Conservation (phyloP, 2,329 filamentous ascomycete species). For the Alternaria postmessia region DNA sequence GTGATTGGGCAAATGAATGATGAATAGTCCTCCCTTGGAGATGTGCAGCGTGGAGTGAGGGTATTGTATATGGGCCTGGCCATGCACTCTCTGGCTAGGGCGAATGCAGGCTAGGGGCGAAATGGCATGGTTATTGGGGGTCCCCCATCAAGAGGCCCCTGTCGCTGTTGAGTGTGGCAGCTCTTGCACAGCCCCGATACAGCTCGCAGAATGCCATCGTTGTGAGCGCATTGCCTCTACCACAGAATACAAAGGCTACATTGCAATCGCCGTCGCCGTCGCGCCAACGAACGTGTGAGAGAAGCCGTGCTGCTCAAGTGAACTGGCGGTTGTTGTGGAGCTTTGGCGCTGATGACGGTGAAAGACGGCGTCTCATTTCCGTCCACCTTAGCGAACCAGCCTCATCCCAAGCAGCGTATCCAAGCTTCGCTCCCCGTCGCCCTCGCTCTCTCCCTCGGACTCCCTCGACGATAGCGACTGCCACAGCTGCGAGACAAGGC, state of each 20-base stretch:
- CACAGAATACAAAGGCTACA: conserved; percentile 19
- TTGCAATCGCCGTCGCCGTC: conserved; percentile 13
- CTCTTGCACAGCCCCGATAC: conserved; percentile 27
- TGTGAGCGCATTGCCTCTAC: conserved; percentile 14
- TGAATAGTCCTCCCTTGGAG: conserved; percentile 20
- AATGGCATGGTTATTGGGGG: conserved; percentile 12
- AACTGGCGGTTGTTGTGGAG: conserved; percentile 26
- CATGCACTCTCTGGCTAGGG: conserved; percentile 28
- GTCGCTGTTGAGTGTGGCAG: conserved; percentile 27
- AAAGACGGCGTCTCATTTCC: conserved; percentile 49
- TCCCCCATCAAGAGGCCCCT: conserved; percentile 34
- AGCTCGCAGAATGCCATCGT: conserved; percentile 4
- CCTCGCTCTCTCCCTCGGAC: conserved; percentile 34
- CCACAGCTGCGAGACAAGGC: conserved; percentile 33
- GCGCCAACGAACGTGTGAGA: conserved; percentile 13
- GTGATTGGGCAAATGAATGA: conserved; percentile 21
- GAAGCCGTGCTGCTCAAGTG: conserved; percentile 13
- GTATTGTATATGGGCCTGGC: conserved; percentile 33
- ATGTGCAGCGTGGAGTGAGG: conserved; percentile 26
- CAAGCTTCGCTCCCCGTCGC: conserved; percentile 27
- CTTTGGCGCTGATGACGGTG: conserved; percentile 38
- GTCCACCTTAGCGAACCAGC: conserved; percentile 48
- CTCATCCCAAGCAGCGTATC: conserved; percentile 44
- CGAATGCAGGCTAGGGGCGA: conserved; percentile 34
- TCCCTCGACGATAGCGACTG: conserved; percentile 29